A percentile compares a stretch with the other conserved stretches of the same genome.
Evolutionary conservation across 306 rosid species (phyloP).

Genomic region (Ormosia semicastrata): DNA sequence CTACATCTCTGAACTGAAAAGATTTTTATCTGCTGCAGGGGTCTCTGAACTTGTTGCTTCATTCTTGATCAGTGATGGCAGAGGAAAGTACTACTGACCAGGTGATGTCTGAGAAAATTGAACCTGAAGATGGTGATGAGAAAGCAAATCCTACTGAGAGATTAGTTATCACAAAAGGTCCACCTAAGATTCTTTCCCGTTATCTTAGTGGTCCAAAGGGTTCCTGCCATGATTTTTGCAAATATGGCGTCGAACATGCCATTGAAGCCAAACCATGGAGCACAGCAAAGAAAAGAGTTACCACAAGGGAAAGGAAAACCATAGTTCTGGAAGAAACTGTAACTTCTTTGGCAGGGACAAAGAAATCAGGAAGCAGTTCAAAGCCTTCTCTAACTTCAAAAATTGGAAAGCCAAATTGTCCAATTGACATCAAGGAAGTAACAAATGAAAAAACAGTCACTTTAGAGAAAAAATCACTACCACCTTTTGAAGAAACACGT

Average conservation of each 20-base stretch:
- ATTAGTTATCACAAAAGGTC: constrained; percentile 6
- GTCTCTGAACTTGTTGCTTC: constrained; percentile 25
- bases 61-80: constrained; percentile 38
- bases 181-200: constrained; percentile 52
- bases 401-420: constrained; percentile 7
- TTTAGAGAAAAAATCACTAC: constrained; percentile 33
- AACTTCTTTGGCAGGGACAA: constrained; percentile 29
- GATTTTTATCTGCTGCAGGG: constrained; percentile 44
- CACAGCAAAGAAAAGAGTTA: constrained; percentile 21
- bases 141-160: constrained; percentile 23
- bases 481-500: constrained; percentile 34
- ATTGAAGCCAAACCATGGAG: constrained; percentile 47
- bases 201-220: constrained; percentile 50
- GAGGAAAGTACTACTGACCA: constrained; percentile 43
- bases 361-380: constrained; percentile 25
- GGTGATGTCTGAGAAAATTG: constrained; percentile 20
- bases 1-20: constrained; percentile 2
- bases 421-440: constrained; percentile 37
- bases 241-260: constrained; percentile 56
- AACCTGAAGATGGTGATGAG: constrained; percentile 22
- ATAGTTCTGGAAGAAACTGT: constrained; percentile 19
- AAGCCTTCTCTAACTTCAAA: constrained; percentile 30
- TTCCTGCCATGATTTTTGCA: constrained; percentile 86
- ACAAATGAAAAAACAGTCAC: constrained; percentile 25
- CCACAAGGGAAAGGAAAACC: constrained; percentile 17